These are phyloP conservation scores for Podila minutissima DNA, from an alignment of 192 early-diverging fungal species.

Conservation along the genomic window DNA sequence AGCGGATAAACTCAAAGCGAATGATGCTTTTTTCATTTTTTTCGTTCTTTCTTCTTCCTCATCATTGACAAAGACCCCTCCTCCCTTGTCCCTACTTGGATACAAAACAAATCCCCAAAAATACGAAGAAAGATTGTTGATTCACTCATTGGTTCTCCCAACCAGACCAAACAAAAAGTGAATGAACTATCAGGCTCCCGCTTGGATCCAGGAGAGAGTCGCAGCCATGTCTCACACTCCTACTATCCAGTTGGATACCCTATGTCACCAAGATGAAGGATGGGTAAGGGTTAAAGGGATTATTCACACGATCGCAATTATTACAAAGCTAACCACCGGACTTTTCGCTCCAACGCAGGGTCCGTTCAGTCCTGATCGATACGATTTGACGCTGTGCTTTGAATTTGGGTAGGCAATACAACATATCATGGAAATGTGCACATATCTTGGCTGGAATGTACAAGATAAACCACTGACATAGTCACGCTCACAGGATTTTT, in stretches of 20 bases:
- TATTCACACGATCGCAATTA: neutral
- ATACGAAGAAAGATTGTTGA: neutral
- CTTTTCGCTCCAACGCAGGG: slow-evolving; percentile 4
- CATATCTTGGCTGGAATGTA: neutral
- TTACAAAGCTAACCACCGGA: neutral
- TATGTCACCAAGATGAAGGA: slow-evolving; percentile 24
- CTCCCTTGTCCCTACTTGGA: neutral
- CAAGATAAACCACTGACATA: neutral
- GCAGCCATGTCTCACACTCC: neutral
- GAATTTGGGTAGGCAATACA: slow-evolving; percentile 18
- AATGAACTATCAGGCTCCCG: no score
- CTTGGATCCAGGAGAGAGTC: neutral
- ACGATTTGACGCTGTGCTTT: slow-evolving; percentile 34
- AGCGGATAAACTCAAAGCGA: no score
- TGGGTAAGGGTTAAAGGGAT: slow-evolving; percentile 15
- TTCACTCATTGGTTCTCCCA: neutral
- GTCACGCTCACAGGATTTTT: neutral
- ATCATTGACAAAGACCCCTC: neutral
- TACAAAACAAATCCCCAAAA: neutral
- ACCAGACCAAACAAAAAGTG: neutral
- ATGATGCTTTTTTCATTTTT: neutral
- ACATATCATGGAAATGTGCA: neutral
- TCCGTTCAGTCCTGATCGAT: slow-evolving; percentile 25
- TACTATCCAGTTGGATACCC: neutral
- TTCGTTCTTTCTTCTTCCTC: neutral